These are phyloP conservation scores for Phaeosphaeria sp. DNA, from an alignment of 2,329 filamentous ascomycete genomes.

Conservation along the genomic window DNA sequence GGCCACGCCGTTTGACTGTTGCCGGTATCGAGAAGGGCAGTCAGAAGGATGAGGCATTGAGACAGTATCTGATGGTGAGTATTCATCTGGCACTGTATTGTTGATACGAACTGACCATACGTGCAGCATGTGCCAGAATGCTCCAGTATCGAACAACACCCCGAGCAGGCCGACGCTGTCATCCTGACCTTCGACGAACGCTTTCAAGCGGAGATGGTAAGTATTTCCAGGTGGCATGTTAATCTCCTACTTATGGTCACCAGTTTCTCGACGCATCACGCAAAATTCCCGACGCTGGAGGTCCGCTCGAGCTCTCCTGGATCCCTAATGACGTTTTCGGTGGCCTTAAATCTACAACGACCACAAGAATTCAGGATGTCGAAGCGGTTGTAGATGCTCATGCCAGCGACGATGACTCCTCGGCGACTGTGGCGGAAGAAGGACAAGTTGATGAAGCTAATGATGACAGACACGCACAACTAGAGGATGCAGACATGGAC, in stretches of 20 bases:
- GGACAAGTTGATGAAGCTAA: conserved; percentile 8
- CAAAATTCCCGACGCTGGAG: conserved; percentile 66
- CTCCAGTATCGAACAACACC: conserved; percentile 48
- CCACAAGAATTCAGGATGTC: background rate
- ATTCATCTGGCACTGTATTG: background rate
- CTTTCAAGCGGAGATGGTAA: conserved; percentile 69
- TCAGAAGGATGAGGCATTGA: conserved; percentile 69
- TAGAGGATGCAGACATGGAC: conserved; percentile 38
- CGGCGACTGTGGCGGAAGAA: conserved; percentile 16
- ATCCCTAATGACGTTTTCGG: conserved; percentile 46
- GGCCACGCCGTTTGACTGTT: conserved; percentile 72
- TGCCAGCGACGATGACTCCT: conserved; percentile 22
- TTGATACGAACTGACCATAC: conserved; percentile 1
- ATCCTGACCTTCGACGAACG: conserved; percentile 54
- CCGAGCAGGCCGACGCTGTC: conserved; percentile 45
- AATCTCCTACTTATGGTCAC: too few species aligned
- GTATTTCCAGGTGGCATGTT: too few species aligned
- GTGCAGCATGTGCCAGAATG: conserved; percentile 46
- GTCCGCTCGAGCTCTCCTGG: conserved; percentile 72
- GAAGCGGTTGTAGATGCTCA: background rate
- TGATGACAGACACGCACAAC: conserved; percentile 7
- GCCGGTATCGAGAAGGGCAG: conserved; percentile 69
- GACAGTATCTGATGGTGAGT: conserved; percentile 69
- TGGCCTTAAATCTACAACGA: conserved; percentile 12
- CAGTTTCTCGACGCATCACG: conserved; percentile 62